These are phyloP conservation scores for Phytophthora idaei DNA, from an alignment of 352 stramenopile genomes.

Conservation along the genomic window DNA sequence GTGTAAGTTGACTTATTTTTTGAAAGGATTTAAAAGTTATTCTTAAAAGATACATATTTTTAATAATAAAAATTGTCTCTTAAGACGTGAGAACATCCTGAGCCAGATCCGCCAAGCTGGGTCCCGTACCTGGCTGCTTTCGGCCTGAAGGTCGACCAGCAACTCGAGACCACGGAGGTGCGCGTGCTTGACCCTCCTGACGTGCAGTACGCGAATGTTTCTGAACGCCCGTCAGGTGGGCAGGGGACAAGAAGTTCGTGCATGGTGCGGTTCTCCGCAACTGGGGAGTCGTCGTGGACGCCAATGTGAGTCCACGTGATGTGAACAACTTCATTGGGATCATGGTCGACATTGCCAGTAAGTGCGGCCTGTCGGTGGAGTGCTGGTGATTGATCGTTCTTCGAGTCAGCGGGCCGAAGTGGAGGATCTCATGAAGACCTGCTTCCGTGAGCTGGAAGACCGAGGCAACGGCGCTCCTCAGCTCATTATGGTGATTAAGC, in stretches of 20 bases:
- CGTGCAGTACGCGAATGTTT: constrained; percentile 64
- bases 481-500: constrained; percentile 62
- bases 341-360: constrained; percentile 38
- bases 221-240: constrained; percentile 60
- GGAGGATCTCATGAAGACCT: constrained; percentile 68
- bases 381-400: constrained; percentile 15
- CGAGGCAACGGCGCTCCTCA: constrained; percentile 35
- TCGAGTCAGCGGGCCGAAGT: constrained; percentile 32
- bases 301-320: constrained; percentile 32
- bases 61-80: too few species aligned
- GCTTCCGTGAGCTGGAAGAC: constrained; percentile 43
- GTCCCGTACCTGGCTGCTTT: constrained; percentile 65
- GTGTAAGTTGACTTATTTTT: too few species aligned
- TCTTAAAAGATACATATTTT: too few species aligned
- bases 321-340: constrained; percentile 44
- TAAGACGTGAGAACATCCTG: constrained; percentile 54
- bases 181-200: constrained; percentile 59
- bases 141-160: constrained; percentile 54
- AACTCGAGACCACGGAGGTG: constrained; percentile 50
- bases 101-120: constrained; percentile 58
- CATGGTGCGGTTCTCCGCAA: constrained; percentile 42
- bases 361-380: constrained; percentile 43
- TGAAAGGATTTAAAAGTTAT: too few species aligned
- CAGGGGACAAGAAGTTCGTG: constrained; percentile 67
- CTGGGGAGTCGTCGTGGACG: constrained; percentile 61